These are phyloP conservation scores for Phoma sp. DNA, from an alignment of 2,329 filamentous ascomycete species.

Conservation along the genomic window DNA sequence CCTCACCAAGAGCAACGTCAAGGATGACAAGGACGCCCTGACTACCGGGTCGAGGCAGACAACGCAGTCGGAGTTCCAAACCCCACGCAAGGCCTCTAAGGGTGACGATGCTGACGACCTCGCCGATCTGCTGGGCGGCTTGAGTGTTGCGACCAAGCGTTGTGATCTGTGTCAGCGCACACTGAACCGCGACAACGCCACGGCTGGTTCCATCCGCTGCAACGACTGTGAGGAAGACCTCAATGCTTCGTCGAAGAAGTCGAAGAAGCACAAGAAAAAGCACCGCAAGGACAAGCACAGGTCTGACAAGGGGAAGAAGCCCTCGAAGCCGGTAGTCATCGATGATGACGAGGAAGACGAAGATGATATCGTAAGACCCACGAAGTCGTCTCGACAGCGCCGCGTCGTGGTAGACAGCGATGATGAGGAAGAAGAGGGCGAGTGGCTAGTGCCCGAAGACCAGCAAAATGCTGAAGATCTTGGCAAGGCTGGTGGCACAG, in stretches of 20 bases:
- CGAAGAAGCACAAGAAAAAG: constrained; percentile 49
- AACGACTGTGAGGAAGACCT: constrained; percentile 78
- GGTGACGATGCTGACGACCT: constrained; percentile 79
- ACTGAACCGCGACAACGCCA: constrained; percentile 65
- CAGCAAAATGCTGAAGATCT: constrained; percentile 68
- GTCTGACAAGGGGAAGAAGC: constrained; percentile 46
- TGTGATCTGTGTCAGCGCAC: constrained; percentile 84
- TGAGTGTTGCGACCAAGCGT: constrained; percentile 78
- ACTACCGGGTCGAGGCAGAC: constrained; percentile 64
- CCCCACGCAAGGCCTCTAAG: constrained; percentile 51
- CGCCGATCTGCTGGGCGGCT: constrained; percentile 83
- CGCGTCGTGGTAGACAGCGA: constrained; percentile 69
- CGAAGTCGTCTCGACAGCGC: constrained; percentile 40
- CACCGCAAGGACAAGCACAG: constrained; percentile 54
- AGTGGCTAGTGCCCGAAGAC: constrained; percentile 79
- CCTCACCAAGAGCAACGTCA: constrained; percentile 83
- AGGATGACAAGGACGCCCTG: constrained; percentile 86
- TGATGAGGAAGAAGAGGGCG: constrained; percentile 72
- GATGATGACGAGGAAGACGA: constrained; percentile 42
- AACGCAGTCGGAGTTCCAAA: constrained; percentile 44
- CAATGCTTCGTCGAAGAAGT: constrained; percentile 58
- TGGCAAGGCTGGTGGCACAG: constrained; percentile 81
- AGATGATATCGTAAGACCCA: constrained; percentile 12
- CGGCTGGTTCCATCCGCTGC: constrained; percentile 67
- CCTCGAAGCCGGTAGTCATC: constrained; percentile 49